phyloP scores from a whole-genome alignment of 163 green algal genomes.

The Scenedesmus sp. region DNA sequence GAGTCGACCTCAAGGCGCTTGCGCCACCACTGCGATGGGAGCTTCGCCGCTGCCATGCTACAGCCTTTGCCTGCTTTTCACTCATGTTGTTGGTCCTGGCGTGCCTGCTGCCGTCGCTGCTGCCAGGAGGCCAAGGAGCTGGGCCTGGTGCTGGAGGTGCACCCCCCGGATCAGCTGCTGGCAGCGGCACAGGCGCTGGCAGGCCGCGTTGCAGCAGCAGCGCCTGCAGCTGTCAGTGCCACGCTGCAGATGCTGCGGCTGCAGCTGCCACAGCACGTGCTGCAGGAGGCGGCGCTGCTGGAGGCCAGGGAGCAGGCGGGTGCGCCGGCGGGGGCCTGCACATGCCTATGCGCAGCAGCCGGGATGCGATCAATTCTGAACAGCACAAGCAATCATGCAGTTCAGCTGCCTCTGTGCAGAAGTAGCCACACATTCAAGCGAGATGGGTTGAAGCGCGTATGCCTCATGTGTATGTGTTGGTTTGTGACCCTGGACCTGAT shows the following conservation, averaged over 20 bases:
- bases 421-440: too few species aligned
- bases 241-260: constrained; percentile 50
- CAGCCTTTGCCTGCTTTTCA: background rate
- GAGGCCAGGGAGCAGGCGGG: constrained; percentile 40
- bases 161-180: constrained; percentile 41
- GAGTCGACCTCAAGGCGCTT: too few species aligned
- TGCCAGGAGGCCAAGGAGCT: constrained; percentile 29
- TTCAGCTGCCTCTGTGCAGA: too few species aligned
- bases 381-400: too few species aligned
- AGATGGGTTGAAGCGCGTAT: background rate
- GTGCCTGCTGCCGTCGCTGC: background rate
- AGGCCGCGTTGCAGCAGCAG: constrained; percentile 36
- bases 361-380: too few species aligned
- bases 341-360: too few species aligned
- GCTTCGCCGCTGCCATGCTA: background rate
- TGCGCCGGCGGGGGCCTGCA: background rate
- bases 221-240: constrained; percentile 35
- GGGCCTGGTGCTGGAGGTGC: constrained; percentile 47
- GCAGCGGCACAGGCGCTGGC: constrained; percentile 38
- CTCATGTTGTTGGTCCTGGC: too few species aligned
- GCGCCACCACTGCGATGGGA: too few species aligned
- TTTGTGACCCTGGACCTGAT: too few species aligned
- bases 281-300: constrained; percentile 28
- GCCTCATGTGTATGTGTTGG: background rate
- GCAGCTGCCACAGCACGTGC: constrained; percentile 10